Base-by-base conservation (phyloP, 1,139 yeast species). In the Pichia sp. region DNA sequence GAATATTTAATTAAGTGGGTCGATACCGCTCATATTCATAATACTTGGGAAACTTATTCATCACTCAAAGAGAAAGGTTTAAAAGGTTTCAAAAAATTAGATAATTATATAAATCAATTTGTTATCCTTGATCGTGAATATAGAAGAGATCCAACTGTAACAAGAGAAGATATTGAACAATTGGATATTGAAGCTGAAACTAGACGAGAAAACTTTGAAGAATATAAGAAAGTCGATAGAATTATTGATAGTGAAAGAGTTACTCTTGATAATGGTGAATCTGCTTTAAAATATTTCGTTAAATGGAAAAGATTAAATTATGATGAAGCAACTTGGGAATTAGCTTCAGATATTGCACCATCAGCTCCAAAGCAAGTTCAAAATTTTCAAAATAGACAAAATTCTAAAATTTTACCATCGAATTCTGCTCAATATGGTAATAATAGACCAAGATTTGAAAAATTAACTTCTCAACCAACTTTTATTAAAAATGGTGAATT, bases 311-410 rank as follows among this genome's bases (percentile, higher is more conserved):
- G 97, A 45, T 70, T 93, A 34, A 84, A 89, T 56, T 93, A 93
- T 57, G 97, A 93, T 61, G 94, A 85, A 52, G 86, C 96, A 49
- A 86, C 97, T 4, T 93, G 98, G 98, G 99, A 93, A 64, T 77
- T 80, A 52, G 97, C 96, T 1, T 82, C 81, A 42, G 82, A 77
- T 50, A 86, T 93, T 51, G 96, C 93, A 1, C 73, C 75, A 45
- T 64, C 83, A 42, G 88, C 95, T 3, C 97, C 96, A 0, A 75
- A 72, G 10, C 88, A 83, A 58, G 97, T 91, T 4, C 74, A 82
- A 40, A 79, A 79, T 50, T 93, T 79, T 60, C 96, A 91, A 62
- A 79, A 73, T 50, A 71, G 98, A 50, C 71, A 77, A 36, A 82
- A 82, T 49, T 84, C 95, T 17, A 88, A 86, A 60, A 86, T 89